Evolutionary conservation across 768 basidiomycete species (phyloP), one percentile per base, ranked within the genome.

Genomic region (Floccularia luteovirens): DNA sequence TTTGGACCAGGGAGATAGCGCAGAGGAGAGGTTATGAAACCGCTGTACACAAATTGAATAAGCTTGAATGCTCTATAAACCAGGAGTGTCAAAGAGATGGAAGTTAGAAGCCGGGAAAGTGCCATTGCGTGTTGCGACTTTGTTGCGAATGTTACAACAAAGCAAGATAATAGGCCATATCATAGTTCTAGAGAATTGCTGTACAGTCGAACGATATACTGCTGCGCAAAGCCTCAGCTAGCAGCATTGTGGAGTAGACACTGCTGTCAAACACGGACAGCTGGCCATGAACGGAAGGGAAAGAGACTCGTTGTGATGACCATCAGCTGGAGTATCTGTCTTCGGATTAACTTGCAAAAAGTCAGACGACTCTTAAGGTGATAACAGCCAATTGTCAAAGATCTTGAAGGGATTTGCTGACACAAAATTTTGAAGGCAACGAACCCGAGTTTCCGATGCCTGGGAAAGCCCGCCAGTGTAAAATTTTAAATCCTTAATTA

Each of bases 1-100:
- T 64, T 58, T 1, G 77, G 78, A 1, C 77, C 77, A 1, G 68
- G 77, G 17, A 80, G 60, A 30, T 61, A 45, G 14, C 64, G 62
- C 12, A 77, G 47, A 2, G 72, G 64, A 0, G 74, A 74, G 11
- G 51, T 59, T 10, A 49, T 19, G 4, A 14, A 57, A 30, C 60
- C 51, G 1, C 34, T 35, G 34, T 64, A 64, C 30, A 67, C 14
- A 23, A 58, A 46, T 17, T 35, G 43, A 23, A 52, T 43, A 7
- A 64, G 19, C 35, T 58, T 65, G 50, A 59, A 62, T 1, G 58
- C 27, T 10, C 52, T 55, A 49, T 62, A 68, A 1, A 42, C 47
- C 2, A 48, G 34, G 11, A 59, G 43, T 1, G 49, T 48, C n/a
- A 43, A 49, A 5, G 44, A 40, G 20, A 59, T 38, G 20, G 54